Evolutionary conservation across 1,139 yeast genomes (phyloP).

Genomic region (Waltiozyma sp.): DNA sequence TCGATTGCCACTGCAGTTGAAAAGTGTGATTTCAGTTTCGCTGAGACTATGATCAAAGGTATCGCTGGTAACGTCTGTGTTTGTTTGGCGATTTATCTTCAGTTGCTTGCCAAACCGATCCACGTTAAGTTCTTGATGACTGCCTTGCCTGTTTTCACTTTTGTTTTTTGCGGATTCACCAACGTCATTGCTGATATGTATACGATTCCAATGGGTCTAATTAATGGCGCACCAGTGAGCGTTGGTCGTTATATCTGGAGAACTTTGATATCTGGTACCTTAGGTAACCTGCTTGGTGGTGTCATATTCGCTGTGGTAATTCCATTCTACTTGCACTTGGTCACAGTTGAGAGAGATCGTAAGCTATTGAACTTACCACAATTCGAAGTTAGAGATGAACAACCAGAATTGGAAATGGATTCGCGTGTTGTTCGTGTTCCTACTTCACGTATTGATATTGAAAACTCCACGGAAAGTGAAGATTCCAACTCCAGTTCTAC

Average conservation of each 20-base stretch:
- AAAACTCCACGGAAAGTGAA: neutral
- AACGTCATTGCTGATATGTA: conserved; percentile 80
- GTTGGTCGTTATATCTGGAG: conserved; percentile 67
- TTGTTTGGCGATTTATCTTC: conserved; percentile 62
- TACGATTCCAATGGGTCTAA: conserved; percentile 49
- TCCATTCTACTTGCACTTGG: conserved; percentile 61
- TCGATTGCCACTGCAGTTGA: conserved; percentile 34
- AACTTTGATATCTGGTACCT: conserved; percentile 49
- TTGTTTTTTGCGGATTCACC: conserved; percentile 64
- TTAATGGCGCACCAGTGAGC: conserved; percentile 47
- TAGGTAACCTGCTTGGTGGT: conserved; percentile 71
- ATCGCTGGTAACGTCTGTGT: conserved; percentile 72
- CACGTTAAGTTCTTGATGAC: conserved; percentile 66
- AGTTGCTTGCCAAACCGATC: conserved; percentile 67
- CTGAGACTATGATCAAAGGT: conserved; percentile 50
- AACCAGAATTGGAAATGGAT: conserved; percentile 64
- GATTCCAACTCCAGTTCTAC: conserved; percentile 4
- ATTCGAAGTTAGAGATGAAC: conserved; percentile 66
- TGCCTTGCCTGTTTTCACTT: conserved; percentile 57
- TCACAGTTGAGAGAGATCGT: conserved; percentile 61
- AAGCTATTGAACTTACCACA: conserved; percentile 47
- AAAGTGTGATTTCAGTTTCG: conserved; percentile 38
- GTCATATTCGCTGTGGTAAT: conserved; percentile 45
- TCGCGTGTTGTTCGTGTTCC: conserved; percentile 56
- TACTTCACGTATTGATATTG: conserved; percentile 3